Conservation (phyloP, 129 eudicot species). For the Silybum marianum region DNA sequence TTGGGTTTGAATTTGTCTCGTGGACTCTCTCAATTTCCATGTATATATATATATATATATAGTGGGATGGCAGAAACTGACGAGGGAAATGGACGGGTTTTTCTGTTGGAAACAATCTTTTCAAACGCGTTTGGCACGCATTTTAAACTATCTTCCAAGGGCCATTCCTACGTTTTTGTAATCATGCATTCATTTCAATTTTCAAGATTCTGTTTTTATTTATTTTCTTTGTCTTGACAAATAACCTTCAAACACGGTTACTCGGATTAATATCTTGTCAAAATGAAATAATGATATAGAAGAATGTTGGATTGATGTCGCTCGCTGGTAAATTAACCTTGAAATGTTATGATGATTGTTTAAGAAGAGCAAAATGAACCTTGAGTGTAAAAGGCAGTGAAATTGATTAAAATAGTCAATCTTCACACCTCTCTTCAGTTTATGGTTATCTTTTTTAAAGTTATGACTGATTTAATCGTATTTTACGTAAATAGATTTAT, state of each 20-base stretch:
- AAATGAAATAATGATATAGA: too few relatives aligned
- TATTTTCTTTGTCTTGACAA: too few relatives aligned
- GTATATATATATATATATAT: neutral
- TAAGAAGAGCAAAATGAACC: too few relatives aligned
- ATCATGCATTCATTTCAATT: neutral
- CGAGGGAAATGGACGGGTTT: slow-evolving; percentile 47
- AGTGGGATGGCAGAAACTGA: slow-evolving; percentile 38
- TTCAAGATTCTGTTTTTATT: neutral
- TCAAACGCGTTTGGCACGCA: slow-evolving; percentile 41
- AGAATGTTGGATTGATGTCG: neutral
- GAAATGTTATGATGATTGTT: neutral
- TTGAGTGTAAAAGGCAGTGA: too few relatives aligned
- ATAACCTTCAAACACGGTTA: too few relatives aligned
- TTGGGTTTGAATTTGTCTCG: slow-evolving; percentile 32
- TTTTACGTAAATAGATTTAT: too few relatives aligned
- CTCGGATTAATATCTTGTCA: neutral
- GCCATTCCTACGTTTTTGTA: slow-evolving; percentile 1
- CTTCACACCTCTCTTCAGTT: too few relatives aligned
- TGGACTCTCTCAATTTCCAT: slow-evolving; percentile 4
- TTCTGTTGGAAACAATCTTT: slow-evolving; percentile 39
- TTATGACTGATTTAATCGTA: too few relatives aligned
- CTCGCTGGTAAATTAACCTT: neutral
- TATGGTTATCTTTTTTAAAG: too few relatives aligned
- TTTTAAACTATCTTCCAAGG: neutral
- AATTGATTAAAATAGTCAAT: too few relatives aligned